phyloP scores from a whole-genome alignment of 2,329 filamentous ascomycete species.

The Pyrenochaeta sp. region DNA sequence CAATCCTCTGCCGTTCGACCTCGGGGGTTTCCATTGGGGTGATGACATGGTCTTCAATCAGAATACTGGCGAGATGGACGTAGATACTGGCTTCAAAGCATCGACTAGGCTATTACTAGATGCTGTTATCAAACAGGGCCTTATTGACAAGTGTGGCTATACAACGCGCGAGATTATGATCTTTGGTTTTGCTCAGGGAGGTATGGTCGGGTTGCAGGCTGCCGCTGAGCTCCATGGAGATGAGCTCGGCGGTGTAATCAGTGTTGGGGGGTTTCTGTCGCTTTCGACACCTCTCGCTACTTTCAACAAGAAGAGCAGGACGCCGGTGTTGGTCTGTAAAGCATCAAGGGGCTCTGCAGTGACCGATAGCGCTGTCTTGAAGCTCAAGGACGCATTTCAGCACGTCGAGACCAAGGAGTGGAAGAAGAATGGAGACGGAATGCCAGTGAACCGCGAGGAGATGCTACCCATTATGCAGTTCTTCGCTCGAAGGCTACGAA shows the following conservation, averaged over 20 bases:
- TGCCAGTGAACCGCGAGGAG: constrained; percentile 86
- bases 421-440: constrained; percentile 72
- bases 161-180: constrained; percentile 60
- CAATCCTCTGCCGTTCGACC: constrained; percentile 71
- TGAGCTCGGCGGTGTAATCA: constrained; percentile 67
- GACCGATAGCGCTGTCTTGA: constrained; percentile 69
- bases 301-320: constrained; percentile 63
- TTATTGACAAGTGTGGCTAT: constrained; percentile 61
- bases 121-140: constrained; percentile 53
- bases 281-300: constrained; percentile 37
- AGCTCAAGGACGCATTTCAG: constrained; percentile 71
- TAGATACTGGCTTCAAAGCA: constrained; percentile 62
- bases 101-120: constrained; percentile 54
- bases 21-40: constrained; percentile 71
- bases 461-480: constrained; percentile 91
- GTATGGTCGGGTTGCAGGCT: constrained; percentile 61
- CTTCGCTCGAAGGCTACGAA: constrained; percentile 71
- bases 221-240: constrained; percentile 47
- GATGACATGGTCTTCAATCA: constrained; percentile 67
- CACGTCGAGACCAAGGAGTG: constrained; percentile 51
- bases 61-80: constrained; percentile 60
- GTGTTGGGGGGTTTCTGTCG: constrained; percentile 69
- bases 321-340: constrained; percentile 70
- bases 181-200: constrained; percentile 66
- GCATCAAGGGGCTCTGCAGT: constrained; percentile 62